These are phyloP conservation scores for Sutorius australiensis DNA, from an alignment of 768 basidiomycete species.

Conservation along the genomic window DNA sequence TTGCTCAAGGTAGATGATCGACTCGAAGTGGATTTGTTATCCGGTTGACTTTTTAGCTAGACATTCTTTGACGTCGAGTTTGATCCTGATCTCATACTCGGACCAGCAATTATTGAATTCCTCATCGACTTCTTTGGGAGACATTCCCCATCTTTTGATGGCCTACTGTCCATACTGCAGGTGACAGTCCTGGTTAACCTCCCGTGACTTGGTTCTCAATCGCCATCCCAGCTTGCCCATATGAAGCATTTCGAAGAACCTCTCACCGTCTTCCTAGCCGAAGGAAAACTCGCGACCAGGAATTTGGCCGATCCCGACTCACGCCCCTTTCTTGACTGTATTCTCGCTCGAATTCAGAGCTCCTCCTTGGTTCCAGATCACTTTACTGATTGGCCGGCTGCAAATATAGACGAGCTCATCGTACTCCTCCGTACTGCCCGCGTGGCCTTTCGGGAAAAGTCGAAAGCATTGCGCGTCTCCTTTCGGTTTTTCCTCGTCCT, in stretches of 20 bases:
- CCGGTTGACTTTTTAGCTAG: conserved; percentile 27
- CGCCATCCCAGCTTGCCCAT: conserved; percentile 47
- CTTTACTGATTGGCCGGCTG: conserved; percentile 24
- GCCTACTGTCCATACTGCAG: conserved; percentile 56
- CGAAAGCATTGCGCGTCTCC: conserved; percentile 40
- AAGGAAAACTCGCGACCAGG: conserved; percentile 2
- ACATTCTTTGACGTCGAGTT: conserved; percentile 64
- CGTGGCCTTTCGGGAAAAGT: conserved; percentile 28
- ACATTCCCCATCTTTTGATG: conserved; percentile 55
- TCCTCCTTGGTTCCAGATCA: conserved; percentile 15
- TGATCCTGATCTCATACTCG: conserved; percentile 57
- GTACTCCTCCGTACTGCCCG: conserved; percentile 38
- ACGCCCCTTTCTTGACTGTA: conserved; percentile 34
- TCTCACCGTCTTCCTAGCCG: conserved; percentile 35
- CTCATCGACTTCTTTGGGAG: conserved; percentile 55
- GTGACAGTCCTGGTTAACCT: conserved; percentile 32
- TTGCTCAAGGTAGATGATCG: conserved; percentile 45
- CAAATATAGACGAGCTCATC: conserved; percentile 31
- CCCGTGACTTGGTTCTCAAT: neutral
- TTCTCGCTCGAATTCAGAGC: conserved; percentile 36
- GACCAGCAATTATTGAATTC: conserved; percentile 53
- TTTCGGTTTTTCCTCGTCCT: conserved; percentile 45
- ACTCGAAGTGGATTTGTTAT: neutral
- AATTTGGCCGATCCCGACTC: conserved; percentile 20
- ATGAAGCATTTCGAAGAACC: conserved; percentile 72